Evolutionary conservation across 78 protist species (phyloP).

Genomic region (Dictyostelium intermedium): DNA sequence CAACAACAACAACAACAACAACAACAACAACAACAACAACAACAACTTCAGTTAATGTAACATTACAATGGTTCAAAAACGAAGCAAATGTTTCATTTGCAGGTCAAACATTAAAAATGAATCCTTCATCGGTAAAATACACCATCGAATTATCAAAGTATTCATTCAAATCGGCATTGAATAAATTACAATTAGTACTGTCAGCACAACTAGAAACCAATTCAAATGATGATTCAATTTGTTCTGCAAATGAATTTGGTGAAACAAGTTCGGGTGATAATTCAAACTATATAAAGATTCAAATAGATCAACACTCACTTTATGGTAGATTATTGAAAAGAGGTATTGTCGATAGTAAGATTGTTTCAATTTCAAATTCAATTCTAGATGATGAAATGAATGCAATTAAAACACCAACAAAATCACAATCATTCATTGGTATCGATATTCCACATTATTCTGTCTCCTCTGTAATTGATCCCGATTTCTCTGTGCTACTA

Average conservation of each 20-base stretch:
- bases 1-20: too few species aligned
- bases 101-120: not conserved
- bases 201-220: not conserved
- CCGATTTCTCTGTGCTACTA: constrained; percentile 21
- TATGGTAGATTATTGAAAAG: constrained; percentile 45
- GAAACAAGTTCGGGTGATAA: not conserved
- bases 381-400: not conserved
- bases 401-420: not conserved
- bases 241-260: not conserved
- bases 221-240: not conserved
- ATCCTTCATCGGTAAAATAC: constrained; percentile 17
- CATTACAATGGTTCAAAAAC: not conserved
- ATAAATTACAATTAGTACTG: not conserved
- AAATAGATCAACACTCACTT: not conserved
- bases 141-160: not conserved
- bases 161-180: not conserved
- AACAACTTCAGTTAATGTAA: not conserved
- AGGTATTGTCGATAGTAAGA: not conserved
- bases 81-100: not conserved
- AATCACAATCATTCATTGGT: constrained; percentile 22
- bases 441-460: constrained; percentile 6
- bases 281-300: constrained; percentile 23
- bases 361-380: not conserved
- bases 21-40: too few species aligned
- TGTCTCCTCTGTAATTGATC: not conserved